Evolutionary conservation across 257 asterid species (phyloP), one percentile per base, ranked within the genome.

Genomic region (Striga asiatica): DNA sequence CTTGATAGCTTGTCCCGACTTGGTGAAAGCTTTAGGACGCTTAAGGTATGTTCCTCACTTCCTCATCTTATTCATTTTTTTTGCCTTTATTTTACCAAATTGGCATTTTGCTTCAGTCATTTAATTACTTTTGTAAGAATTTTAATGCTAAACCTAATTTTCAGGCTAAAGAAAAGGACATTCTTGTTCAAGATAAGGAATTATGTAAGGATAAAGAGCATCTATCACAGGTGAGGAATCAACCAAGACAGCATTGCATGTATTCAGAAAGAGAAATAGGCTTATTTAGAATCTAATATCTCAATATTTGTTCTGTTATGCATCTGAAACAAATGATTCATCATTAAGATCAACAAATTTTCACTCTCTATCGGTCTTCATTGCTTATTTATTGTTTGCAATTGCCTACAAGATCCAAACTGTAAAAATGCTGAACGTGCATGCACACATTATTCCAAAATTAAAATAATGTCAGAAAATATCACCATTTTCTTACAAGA

Each of bases 11-110:
- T 88, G 61, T 64, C 94, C 23, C 94, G 94, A 68, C 73, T 92
- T 68, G 97, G 94, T 73, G 99, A 88, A 71, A 93, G 95, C 71
- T 92, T 81, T 81, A 84, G 93, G 91, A 80, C 61, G 72, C 93
- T 92, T 75, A 92, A 92, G 99, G 98, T 91, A 80, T 69, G 60
- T 53, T 69, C 69, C 84, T 77, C 60, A 67, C 71, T 82, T 76
- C 66, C 29, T 37, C 51, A 50, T 35, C 25, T 32, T 69, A 61
- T 25, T n/a, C n/a, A n/a, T n/a, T n/a, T 66, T 72, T 54, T 67
- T 62, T 56, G 42, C 53, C 31, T 59, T 58, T 6, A 54, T 29
- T 62, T 46, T 54, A 12, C 59, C 34, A 45, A 62, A 50, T 31
- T 39, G 46, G 57, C 61, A 56, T 25, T 54, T 41, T 22, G 54